phyloP scores from a whole-genome alignment of 2,329 filamentous ascomycete species.

The Penicillium brasilianum region DNA sequence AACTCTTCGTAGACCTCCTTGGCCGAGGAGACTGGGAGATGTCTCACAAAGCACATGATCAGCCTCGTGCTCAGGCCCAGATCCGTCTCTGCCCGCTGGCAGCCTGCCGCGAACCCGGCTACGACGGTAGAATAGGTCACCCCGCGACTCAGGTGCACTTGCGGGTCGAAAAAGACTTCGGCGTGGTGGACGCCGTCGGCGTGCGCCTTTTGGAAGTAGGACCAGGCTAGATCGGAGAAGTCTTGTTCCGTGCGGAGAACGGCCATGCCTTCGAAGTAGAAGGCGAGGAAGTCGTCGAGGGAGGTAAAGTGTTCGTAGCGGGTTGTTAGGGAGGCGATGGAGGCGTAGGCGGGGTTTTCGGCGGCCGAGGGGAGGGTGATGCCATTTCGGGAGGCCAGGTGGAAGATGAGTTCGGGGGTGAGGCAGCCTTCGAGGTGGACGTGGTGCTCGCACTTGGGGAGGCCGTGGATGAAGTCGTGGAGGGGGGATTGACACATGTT shows the following conservation, averaged over 20 bases:
- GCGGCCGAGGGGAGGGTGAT: slow-evolving; percentile 61
- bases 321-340: slow-evolving; percentile 61
- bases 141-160: slow-evolving; percentile 70
- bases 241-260: slow-evolving; percentile 69
- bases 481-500: slow-evolving; percentile 62
- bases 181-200: slow-evolving; percentile 71
- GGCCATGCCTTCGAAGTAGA: slow-evolving; percentile 78
- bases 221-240: slow-evolving; percentile 73
- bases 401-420: slow-evolving; percentile 71
- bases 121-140: slow-evolving; percentile 68
- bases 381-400: slow-evolving; percentile 69
- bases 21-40: slow-evolving; percentile 67
- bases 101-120: slow-evolving; percentile 65
- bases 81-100: slow-evolving; percentile 63
- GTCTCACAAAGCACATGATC: slow-evolving; percentile 74
- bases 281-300: slow-evolving; percentile 77
- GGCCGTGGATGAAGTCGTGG: slow-evolving; percentile 64
- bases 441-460: slow-evolving; percentile 84
- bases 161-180: slow-evolving; percentile 82
- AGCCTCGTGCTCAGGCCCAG: slow-evolving; percentile 69
- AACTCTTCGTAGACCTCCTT: slow-evolving; percentile 48
- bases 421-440: slow-evolving; percentile 79
- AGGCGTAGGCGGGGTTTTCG: slow-evolving; percentile 67
- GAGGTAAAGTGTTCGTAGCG: slow-evolving; percentile 72
- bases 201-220: slow-evolving; percentile 70